Conservation (phyloP, 2,329 filamentous ascomycete genomes). For the Calonectria ilicicola region DNA sequence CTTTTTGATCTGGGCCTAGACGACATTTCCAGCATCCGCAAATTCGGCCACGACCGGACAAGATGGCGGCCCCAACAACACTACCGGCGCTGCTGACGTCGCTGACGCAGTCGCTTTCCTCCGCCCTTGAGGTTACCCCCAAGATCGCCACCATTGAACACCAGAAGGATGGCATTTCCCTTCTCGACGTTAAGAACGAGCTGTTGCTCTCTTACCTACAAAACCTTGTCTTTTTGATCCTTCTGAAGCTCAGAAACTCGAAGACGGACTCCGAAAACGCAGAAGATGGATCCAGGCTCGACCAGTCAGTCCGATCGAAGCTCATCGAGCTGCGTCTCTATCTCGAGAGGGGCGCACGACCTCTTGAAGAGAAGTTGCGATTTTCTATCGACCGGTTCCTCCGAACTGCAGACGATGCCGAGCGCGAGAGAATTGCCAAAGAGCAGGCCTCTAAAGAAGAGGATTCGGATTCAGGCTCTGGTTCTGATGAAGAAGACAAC, state of each 20-base stretch:
- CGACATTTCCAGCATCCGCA: conserved; percentile 23
- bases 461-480: conserved; percentile 40
- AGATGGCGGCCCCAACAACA: conserved; percentile 63
- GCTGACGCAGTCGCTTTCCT: conserved; percentile 68
- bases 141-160: conserved; percentile 73
- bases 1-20: conserved; percentile 36
- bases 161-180: conserved; percentile 89
- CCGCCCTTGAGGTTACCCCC: conserved; percentile 76
- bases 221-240: conserved; percentile 88
- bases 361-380: conserved; percentile 88
- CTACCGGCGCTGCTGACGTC: conserved; percentile 64
- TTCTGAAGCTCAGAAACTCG: conserved; percentile 79
- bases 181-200: conserved; percentile 96
- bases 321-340: conserved; percentile 93
- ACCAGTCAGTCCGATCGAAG: conserved; percentile 80
- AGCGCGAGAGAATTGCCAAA: conserved; percentile 57
- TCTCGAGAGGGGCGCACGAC: conserved; percentile 90
- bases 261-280: conserved; percentile 41
- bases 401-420: conserved; percentile 83
- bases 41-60: conserved; percentile 39
- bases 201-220: conserved; percentile 96
- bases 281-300: conserved; percentile 61
- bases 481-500: conserved; percentile 47
- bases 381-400: conserved; percentile 98
- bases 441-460: conserved; percentile 42